phyloP scores from a whole-genome alignment of 306 rosid species.

The Cucurbita pepo region DNA sequence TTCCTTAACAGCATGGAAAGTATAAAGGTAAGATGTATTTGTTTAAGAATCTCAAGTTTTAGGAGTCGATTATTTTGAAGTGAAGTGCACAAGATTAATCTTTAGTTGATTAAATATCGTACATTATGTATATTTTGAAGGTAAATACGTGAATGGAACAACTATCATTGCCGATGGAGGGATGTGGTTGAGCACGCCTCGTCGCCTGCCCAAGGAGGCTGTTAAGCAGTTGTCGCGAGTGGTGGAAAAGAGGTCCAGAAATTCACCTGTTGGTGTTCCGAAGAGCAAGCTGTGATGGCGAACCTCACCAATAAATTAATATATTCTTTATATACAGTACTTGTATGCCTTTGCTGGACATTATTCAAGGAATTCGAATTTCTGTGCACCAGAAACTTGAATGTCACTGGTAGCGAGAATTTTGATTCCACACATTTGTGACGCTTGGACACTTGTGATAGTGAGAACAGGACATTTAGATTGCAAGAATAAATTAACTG shows the following conservation, averaged over 20 bases:
- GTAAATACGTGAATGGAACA: slow-evolving; percentile 67
- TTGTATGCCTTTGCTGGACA: no score
- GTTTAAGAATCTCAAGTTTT: not conserved
- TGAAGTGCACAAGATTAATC: not conserved
- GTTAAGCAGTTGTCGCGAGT: slow-evolving; percentile 60
- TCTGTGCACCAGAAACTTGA: not conserved
- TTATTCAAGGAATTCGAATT: not conserved
- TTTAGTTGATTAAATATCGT: not conserved
- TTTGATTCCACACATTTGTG: not conserved
- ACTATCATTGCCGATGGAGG: slow-evolving; percentile 67
- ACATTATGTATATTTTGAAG: slow-evolving; percentile 21
- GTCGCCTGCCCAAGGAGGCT: slow-evolving; percentile 59
- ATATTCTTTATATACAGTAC: not conserved
- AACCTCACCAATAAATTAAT: not conserved
- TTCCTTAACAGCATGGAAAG: not conserved
- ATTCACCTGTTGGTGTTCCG: slow-evolving; percentile 43
- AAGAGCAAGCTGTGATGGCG: slow-evolving; percentile 51
- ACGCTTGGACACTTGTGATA: not conserved
- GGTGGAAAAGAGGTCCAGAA: slow-evolving; percentile 70
- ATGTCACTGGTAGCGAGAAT: not conserved
- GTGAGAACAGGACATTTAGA: not conserved
- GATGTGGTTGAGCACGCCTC: slow-evolving; percentile 81
- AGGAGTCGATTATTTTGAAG: not conserved
- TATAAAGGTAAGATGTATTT: not conserved
- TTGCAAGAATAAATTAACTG: not conserved